phyloP scores from a whole-genome alignment of 1,139 yeast genomes.

The Lodderomyces parapsilosis region DNA sequence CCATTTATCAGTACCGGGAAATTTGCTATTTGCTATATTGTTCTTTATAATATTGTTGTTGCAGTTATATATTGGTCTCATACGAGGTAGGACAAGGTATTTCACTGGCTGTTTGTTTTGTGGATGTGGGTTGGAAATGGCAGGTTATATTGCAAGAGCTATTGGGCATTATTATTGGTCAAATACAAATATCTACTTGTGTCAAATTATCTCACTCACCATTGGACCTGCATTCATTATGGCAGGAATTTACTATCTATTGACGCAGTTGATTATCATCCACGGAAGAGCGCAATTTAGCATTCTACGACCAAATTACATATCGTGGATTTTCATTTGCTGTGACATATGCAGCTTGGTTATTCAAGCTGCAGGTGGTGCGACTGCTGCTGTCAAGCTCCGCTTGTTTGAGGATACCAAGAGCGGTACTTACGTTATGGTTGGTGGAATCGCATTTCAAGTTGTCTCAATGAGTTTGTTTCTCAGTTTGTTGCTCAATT shows the following conservation, averaged over 20 bases:
- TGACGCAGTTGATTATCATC: slow-evolving; percentile 33
- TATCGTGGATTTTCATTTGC: slow-evolving; percentile 33
- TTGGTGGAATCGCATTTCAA: slow-evolving; percentile 40
- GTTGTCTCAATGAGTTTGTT: slow-evolving; percentile 37
- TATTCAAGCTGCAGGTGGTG: slow-evolving; percentile 41
- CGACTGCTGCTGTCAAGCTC: slow-evolving; percentile 28
- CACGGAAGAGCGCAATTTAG: slow-evolving; percentile 26
- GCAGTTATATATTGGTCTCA: slow-evolving; percentile 18
- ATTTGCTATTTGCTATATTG: slow-evolving; percentile 22
- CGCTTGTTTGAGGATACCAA: slow-evolving; percentile 16
- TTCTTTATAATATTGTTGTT: slow-evolving; percentile 22
- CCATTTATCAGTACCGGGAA: slow-evolving; percentile 22
- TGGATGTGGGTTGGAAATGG: slow-evolving; percentile 62
- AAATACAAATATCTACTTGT: slow-evolving; percentile 23
- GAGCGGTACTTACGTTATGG: slow-evolving; percentile 35
- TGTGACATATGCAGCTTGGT: slow-evolving; percentile 34
- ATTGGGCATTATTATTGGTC: slow-evolving; percentile 36
- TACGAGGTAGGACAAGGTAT: slow-evolving; percentile 64
- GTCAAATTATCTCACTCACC: slow-evolving; percentile 36
- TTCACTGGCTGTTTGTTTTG: slow-evolving; percentile 58
- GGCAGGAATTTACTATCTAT: slow-evolving; percentile 39
- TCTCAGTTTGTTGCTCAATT: slow-evolving; percentile 25
- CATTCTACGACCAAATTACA: slow-evolving; percentile 31
- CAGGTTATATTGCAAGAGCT: slow-evolving; percentile 68
- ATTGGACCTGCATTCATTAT: slow-evolving; percentile 41